These are phyloP conservation scores for Cantharellus anzutake DNA, from an alignment of 768 basidiomycete species.

Conservation along the genomic window DNA sequence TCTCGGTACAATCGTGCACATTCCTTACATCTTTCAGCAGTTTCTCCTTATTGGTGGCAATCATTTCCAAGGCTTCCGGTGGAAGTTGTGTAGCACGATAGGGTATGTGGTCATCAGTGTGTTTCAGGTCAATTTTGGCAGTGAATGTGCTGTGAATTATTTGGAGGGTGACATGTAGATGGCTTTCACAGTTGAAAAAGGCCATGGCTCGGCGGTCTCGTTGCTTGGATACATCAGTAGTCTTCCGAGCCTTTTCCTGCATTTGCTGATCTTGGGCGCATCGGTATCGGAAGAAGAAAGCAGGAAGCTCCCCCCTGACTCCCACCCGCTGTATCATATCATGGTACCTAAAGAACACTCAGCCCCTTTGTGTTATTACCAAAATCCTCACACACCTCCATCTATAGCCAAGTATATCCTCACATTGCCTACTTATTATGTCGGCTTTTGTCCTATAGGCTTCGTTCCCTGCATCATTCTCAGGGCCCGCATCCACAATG, in stretches of 20 bases:
- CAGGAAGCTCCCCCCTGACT: neutral
- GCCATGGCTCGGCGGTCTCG: neutral
- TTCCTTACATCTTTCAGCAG: neutral
- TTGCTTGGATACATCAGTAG: neutral
- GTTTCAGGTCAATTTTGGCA: neutral
- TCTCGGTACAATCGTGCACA: no score
- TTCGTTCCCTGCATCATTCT: no score
- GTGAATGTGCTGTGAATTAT: neutral
- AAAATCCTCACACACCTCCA: neutral
- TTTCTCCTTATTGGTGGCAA: neutral
- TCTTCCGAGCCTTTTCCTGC: neutral
- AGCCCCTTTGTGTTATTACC: neutral
- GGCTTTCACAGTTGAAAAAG: neutral
- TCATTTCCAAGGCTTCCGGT: neutral
- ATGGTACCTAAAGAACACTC: neutral
- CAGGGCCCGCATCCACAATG: no score
- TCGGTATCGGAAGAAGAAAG: neutral
- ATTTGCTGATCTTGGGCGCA: neutral
- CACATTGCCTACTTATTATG: no score
- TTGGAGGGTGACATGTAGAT: neutral
- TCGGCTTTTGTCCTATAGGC: no score
- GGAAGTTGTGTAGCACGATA: neutral
- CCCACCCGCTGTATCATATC: neutral
- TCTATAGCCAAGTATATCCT: neutral
- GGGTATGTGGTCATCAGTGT: neutral